These are phyloP conservation scores for Hyaloscypha hepaticicola DNA, from an alignment of 495 filamentous ascomycete genomes.

Conservation along the genomic window DNA sequence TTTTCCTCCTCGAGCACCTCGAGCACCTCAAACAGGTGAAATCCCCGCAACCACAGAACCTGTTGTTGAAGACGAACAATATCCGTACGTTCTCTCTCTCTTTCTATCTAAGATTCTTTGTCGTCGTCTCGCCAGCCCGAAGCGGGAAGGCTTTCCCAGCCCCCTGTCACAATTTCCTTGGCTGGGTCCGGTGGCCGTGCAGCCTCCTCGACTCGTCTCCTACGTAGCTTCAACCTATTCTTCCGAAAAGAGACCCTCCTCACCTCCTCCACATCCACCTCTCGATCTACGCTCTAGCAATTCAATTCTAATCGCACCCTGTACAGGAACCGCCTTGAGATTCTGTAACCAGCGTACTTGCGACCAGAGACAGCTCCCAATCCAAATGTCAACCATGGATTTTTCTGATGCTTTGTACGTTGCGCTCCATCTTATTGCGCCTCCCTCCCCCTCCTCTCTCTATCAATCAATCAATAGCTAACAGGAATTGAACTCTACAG, in stretches of 20 bases:
- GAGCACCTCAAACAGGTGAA: neutral
- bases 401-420: conserved; percentile 49
- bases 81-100: neutral
- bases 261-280: neutral
- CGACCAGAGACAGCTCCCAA: neutral
- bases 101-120: neutral
- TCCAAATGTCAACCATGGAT: conserved; percentile 35
- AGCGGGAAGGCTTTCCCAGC: neutral
- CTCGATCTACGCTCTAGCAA: neutral
- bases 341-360: neutral
- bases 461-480: conserved; percentile 26
- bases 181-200: neutral
- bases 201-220: neutral
- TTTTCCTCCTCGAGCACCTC: neutral
- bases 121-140: neutral
- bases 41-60: neutral
- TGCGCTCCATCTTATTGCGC: conserved; percentile 7
- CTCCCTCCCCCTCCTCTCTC: conserved; percentile 13
- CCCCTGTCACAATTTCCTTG: neutral
- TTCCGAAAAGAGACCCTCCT: neutral
- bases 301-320: neutral
- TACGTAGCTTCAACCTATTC: conserved; percentile 9
- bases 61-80: neutral
- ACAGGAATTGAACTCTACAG: conserved; percentile 44
- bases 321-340: neutral